These are phyloP conservation scores for Fusarium palustre DNA, from an alignment of 2,329 filamentous ascomycete species.

Conservation along the genomic window DNA sequence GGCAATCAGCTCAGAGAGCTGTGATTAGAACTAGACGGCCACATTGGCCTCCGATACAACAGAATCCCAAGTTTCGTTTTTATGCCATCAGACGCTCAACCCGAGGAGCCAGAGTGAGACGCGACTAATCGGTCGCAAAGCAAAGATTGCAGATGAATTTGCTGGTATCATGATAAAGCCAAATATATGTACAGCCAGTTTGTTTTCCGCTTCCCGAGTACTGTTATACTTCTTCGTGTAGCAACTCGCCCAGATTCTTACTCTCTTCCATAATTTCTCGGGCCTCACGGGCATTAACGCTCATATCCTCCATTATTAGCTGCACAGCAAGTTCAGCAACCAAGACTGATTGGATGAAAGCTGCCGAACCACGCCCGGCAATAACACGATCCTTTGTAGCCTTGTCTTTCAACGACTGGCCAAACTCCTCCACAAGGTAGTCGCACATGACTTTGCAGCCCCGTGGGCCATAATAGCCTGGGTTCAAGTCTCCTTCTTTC, in stretches of 20 bases:
- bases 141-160: constrained; percentile 31
- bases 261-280: constrained; percentile 73
- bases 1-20: constrained; percentile 26
- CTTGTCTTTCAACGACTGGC: constrained; percentile 68
- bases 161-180: neutral
- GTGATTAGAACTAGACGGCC: constrained; percentile 41
- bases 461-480: constrained; percentile 86
- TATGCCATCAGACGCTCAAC: neutral
- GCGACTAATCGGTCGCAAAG: neutral
- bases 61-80: constrained; percentile 27
- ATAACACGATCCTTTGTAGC: constrained; percentile 74
- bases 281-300: constrained; percentile 57
- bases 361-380: constrained; percentile 72
- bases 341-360: constrained; percentile 79
- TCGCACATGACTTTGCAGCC: constrained; percentile 80
- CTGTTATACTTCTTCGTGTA: constrained; percentile 68
- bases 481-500: constrained; percentile 69
- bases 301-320: constrained; percentile 69
- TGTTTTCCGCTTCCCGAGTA: neutral
- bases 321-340: constrained; percentile 75
- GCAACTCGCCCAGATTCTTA: constrained; percentile 72
- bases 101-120: neutral
- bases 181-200: neutral
- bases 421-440: constrained; percentile 71
- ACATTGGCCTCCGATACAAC: constrained; percentile 28